Conservation (phyloP, 345 rosid species). For the Erucastrum elatum region DNA sequence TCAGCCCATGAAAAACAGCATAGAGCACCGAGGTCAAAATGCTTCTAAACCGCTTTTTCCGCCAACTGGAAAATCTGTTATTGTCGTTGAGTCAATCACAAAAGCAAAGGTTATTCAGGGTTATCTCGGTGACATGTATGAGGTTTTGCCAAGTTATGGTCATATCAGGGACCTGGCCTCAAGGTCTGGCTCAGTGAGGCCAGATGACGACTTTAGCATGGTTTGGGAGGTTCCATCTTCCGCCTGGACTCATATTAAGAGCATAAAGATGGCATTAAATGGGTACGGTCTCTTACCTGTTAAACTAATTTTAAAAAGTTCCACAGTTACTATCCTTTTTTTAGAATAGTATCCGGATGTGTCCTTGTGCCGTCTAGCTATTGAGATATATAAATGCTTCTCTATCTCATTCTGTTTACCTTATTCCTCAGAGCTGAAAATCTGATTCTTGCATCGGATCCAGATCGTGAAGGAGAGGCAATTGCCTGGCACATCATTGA, state of each 20-base stretch:
- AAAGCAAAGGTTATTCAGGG: slow-evolving; percentile 95
- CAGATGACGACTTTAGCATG: slow-evolving; percentile 97
- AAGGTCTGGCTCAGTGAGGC: slow-evolving; percentile 96
- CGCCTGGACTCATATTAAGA: slow-evolving; percentile 97
- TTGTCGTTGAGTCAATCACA: slow-evolving; percentile 90
- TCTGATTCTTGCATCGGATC: slow-evolving; percentile 97
- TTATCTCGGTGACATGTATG: slow-evolving; percentile 85
- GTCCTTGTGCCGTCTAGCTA: slow-evolving; percentile 20
- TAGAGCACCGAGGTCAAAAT: slow-evolving; percentile 45
- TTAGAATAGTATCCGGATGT: slow-evolving; percentile 9
- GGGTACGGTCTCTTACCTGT: slow-evolving; percentile 52
- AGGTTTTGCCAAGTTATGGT: slow-evolving; percentile 95
- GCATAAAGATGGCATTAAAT: slow-evolving; percentile 82
- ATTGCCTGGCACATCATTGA: slow-evolving; percentile 98
- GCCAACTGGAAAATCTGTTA: slow-evolving; percentile 75
- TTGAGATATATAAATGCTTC: slow-evolving; percentile 23
- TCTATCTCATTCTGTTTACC: slow-evolving; percentile 42
- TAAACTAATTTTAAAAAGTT: slow-evolving; percentile 11
- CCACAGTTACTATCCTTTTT: not conserved
- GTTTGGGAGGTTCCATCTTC: slow-evolving; percentile 98
- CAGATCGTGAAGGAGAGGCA: slow-evolving; percentile 99
- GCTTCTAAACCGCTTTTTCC: slow-evolving; percentile 67
- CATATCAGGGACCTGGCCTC: slow-evolving; percentile 96
- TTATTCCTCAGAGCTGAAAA: slow-evolving; percentile 82
- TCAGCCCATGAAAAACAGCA: slow-evolving; percentile 40